Percentiles rank a stretch among this genome's conserved stretches.
These are phyloP conservation scores for Calycina herbarum DNA, from an alignment of 2,329 filamentous ascomycete genomes.

Conservation along the genomic window DNA sequence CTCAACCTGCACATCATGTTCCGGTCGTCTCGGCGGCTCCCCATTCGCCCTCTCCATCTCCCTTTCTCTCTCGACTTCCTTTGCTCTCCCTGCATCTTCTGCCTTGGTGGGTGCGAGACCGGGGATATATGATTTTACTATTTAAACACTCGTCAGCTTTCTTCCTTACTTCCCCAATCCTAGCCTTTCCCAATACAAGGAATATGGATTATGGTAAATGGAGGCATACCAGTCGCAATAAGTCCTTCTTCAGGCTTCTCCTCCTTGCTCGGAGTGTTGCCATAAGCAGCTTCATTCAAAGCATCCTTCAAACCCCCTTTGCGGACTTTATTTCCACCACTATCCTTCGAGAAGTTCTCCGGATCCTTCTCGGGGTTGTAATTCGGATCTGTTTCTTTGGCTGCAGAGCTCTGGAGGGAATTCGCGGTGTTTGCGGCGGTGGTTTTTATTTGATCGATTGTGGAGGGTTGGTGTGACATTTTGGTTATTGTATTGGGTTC, in stretches of 20 bases:
- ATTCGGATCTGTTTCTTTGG: constrained; percentile 8
- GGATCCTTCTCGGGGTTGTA: constrained; percentile 23
- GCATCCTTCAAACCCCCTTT: constrained; percentile 32
- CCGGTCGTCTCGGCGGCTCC: constrained; percentile 28
- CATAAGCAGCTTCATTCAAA: constrained; percentile 30
- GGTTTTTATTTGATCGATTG: constrained; percentile 25
- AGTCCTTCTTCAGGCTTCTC: constrained; percentile 17
- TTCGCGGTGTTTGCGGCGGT: constrained; percentile 21
- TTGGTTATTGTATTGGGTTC: no score
- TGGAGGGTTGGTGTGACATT: constrained; percentile 32
- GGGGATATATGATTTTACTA: constrained; percentile 29
- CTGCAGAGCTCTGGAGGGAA: constrained; percentile 14
- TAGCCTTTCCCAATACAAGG: no score
- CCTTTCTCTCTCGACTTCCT: constrained; percentile 13
- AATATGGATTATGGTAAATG: no score
- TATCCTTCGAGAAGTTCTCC: constrained; percentile 24
- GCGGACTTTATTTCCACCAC: constrained; percentile 24
- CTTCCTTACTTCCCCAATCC: no score
- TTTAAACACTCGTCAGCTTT: no score
- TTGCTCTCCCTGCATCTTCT: constrained; percentile 18
- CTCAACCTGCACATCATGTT: constrained; percentile 37
- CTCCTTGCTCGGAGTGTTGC: background rate
- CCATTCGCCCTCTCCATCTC: background rate
- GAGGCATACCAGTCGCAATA: no score
- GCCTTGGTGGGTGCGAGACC: constrained; percentile 23